Conservation (phyloP, 371 early-diverging fungal genomes). For the Rhizopus arrhizus region DNA sequence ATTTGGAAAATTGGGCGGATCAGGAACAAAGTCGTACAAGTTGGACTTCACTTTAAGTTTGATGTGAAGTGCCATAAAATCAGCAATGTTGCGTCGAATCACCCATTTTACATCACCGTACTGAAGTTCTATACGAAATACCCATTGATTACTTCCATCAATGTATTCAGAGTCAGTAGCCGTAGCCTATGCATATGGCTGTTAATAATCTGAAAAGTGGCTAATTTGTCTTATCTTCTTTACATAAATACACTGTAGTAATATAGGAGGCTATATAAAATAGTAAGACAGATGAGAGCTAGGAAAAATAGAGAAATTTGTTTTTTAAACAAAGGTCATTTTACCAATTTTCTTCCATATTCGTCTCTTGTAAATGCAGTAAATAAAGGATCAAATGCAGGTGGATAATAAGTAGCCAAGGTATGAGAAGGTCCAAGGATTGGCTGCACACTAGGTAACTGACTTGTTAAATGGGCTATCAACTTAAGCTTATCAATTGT, state of each 20-base stretch:
- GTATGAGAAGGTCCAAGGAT: conserved; percentile 27
- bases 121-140: conserved; percentile 73
- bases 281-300: background rate
- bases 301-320: background rate
- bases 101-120: conserved; percentile 85
- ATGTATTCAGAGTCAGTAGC: conserved; percentile 62
- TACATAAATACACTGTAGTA: conserved; percentile 42
- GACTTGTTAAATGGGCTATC: conserved; percentile 27
- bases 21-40: conserved; percentile 43
- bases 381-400: conserved; percentile 48
- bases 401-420: conserved; percentile 48
- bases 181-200: conserved; percentile 32
- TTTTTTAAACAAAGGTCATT: background rate
- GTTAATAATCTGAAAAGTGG: conserved; percentile 4
- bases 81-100: conserved; percentile 68
- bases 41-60: conserved; percentile 55
- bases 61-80: conserved; percentile 73
- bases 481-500: conserved; percentile 42
- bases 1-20: conserved; percentile 51
- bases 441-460: background rate
- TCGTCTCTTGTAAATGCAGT: conserved; percentile 48
- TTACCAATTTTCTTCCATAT: conserved; percentile 46
- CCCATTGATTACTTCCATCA: conserved; percentile 40
- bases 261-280: conserved; percentile 44
- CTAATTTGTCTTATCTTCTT: conserved; percentile 9